Evolutionary conservation across 352 stramenopile species (phyloP).

Genomic region (Poterioochromonas sp.): DNA sequence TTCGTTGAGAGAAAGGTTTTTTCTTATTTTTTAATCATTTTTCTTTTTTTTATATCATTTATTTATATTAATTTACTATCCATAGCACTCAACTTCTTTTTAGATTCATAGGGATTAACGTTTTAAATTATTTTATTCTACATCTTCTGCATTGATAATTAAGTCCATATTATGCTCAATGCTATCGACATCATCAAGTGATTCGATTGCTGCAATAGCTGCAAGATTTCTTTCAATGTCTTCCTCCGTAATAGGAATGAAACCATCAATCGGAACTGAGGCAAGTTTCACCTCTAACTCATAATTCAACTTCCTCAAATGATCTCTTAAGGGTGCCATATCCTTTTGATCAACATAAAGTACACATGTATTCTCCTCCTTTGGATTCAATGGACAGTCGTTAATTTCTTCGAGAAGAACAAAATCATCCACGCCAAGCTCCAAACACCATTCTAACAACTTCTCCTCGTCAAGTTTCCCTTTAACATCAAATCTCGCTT

Average conservation of each 20-base stretch:
- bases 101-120: not conserved
- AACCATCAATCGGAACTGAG: not conserved
- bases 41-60: not conserved
- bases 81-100: not conserved
- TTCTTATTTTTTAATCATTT: not conserved
- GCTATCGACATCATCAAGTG: constrained; percentile 18
- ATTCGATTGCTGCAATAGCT: not conserved
- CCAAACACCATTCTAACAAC: constrained; percentile 10
- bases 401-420: not conserved
- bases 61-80: not conserved
- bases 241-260: not conserved
- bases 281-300: constrained; percentile 3
- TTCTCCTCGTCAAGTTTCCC: not conserved
- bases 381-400: not conserved
- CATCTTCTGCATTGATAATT: not conserved
- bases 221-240: constrained; percentile 7
- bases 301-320: not conserved
- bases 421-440: constrained; percentile 7
- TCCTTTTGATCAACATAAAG: constrained; percentile 10
- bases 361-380: not conserved
- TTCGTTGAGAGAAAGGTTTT: not conserved
- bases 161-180: constrained; percentile 27
- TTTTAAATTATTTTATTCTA: too few species aligned
- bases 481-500: not conserved
- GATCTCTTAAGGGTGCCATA: not conserved